Evolutionary conservation across 1,284 basidiomycete species (phyloP).

Genomic region (Spongiforma sp.): DNA sequence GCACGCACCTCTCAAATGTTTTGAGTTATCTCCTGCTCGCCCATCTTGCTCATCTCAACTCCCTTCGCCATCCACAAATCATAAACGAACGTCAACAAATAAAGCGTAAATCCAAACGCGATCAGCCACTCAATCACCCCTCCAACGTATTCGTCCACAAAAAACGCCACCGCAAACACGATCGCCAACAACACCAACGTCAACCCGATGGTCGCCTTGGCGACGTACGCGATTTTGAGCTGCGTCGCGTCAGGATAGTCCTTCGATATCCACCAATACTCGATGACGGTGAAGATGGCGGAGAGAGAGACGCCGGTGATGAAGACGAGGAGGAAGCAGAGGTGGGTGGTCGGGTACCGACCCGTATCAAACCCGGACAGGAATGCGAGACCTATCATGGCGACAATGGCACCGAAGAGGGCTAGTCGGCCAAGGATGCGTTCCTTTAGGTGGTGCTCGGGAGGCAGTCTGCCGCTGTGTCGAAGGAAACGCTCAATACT

Average conservation of each 20-base stretch:
- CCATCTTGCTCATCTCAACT: not conserved
- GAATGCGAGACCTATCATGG: constrained; percentile 59
- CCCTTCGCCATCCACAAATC: constrained; percentile 65
- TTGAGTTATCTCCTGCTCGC: constrained; percentile 8
- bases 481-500: constrained; percentile 64
- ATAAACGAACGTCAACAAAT: constrained; percentile 69
- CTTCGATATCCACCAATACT: constrained; percentile 70
- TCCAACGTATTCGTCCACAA: constrained; percentile 50
- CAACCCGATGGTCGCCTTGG: constrained; percentile 63
- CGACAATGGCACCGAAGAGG: constrained; percentile 63
- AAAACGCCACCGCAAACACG: constrained; percentile 62
- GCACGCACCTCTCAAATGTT: not conserved
- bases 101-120: constrained; percentile 72
- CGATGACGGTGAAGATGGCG: constrained; percentile 73
- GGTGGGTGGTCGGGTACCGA: constrained; percentile 54
- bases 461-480: constrained; percentile 65
- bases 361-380: constrained; percentile 73
- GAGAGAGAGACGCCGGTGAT: constrained; percentile 67
- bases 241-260: constrained; percentile 53
- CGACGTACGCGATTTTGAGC: constrained; percentile 60
- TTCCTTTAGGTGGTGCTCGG: constrained; percentile 62
- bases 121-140: constrained; percentile 77
- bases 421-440: constrained; percentile 58
- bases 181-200: constrained; percentile 64
- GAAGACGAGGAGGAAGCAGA: constrained; percentile 67